phyloP scores from a whole-genome alignment of 345 rosid species.

The Tarenaya hassleriana region DNA sequence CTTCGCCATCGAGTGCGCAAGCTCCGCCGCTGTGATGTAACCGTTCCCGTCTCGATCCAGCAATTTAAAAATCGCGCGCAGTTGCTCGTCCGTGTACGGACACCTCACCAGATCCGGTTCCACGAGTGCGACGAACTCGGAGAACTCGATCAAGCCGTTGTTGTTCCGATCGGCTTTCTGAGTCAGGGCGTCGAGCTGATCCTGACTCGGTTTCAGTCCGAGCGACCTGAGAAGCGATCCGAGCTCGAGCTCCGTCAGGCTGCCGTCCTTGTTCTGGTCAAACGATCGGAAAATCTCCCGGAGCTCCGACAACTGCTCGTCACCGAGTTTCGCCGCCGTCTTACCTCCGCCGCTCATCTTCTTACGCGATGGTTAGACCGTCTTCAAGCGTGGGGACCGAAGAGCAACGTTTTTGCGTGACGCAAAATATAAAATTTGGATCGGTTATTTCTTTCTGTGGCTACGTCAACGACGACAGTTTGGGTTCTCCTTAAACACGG shows the following conservation, averaged over 20 bases:
- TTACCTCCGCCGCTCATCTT: conserved; percentile 43
- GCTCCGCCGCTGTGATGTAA: conserved; percentile 74
- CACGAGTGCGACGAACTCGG: conserved; percentile 77
- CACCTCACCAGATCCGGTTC: conserved; percentile 73
- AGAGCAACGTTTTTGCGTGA: conserved; percentile 1
- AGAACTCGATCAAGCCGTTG: conserved; percentile 85
- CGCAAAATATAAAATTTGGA: too few relatives aligned
- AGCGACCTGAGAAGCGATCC: conserved; percentile 80
- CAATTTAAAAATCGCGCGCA: conserved; percentile 55
- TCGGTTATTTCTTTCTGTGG: too few relatives aligned
- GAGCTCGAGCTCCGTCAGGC: conserved; percentile 85
- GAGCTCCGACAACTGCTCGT: too few relatives aligned
- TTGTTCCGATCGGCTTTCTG: conserved; percentile 76
- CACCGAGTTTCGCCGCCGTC: conserved; percentile 21
- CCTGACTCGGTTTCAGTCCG: conserved; percentile 70
- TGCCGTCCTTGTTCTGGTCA: conserved; percentile 62
- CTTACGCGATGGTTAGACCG: background rate
- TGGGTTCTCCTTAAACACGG: too few relatives aligned
- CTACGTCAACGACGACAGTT: too few relatives aligned
- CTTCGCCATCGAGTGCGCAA: conserved; percentile 86
- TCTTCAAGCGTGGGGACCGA: conserved; percentile 10
- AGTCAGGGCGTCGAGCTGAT: conserved; percentile 64
- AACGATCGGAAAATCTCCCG: too few relatives aligned
- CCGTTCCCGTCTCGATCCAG: conserved; percentile 85
- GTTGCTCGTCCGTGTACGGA: conserved; percentile 68